These are phyloP conservation scores for Orbilia ellipsospora DNA, from an alignment of 2,329 filamentous ascomycete genomes.

Conservation along the genomic window DNA sequence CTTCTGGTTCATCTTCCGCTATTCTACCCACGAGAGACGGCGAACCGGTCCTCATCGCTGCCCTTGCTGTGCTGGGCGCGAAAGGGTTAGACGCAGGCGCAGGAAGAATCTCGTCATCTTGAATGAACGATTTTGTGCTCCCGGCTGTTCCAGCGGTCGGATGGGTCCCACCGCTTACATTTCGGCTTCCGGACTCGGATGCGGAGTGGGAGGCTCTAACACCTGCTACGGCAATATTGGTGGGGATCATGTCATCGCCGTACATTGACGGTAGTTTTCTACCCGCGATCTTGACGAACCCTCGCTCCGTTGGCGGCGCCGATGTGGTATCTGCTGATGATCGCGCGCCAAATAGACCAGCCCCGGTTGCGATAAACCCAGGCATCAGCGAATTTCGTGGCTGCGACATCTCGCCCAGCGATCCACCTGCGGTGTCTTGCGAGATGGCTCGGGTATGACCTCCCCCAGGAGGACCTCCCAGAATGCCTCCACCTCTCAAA, in stretches of 20 bases:
- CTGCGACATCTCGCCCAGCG: slow-evolving; percentile 48
- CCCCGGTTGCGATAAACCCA: slow-evolving; percentile 22
- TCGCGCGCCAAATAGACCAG: slow-evolving; percentile 32
- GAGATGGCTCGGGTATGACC: slow-evolving; percentile 44
- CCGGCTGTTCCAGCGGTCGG: slow-evolving; percentile 21
- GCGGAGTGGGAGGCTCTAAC: slow-evolving; percentile 37
- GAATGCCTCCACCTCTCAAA: slow-evolving; percentile 20
- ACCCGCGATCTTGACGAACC: slow-evolving; percentile 51
- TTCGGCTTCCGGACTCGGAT: slow-evolving; percentile 45
- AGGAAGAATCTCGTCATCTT: slow-evolving; percentile 40
- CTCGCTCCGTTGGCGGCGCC: slow-evolving; percentile 26
- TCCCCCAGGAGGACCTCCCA: slow-evolving; percentile 12
- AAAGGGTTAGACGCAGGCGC: slow-evolving; percentile 23
- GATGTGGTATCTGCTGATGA: slow-evolving; percentile 36
- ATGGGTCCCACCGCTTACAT: slow-evolving; percentile 50
- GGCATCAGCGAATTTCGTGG: slow-evolving; percentile 43
- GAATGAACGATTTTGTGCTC: slow-evolving; percentile 28
- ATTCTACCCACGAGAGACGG: slow-evolving; percentile 39
- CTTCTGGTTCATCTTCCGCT: slow-evolving; percentile 39
- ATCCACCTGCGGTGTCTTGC: slow-evolving; percentile 35
- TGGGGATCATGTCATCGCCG: slow-evolving; percentile 48
- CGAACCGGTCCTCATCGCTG: slow-evolving; percentile 48
- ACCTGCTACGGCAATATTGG: slow-evolving; percentile 34
- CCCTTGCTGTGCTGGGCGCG: slow-evolving; percentile 26
- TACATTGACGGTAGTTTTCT: slow-evolving; percentile 51